A percentile compares a stretch with the other conserved stretches of the same genome.
phyloP scores from a whole-genome alignment of 2,329 filamentous ascomycete species.

The Apiospora rasikravindrae region DNA sequence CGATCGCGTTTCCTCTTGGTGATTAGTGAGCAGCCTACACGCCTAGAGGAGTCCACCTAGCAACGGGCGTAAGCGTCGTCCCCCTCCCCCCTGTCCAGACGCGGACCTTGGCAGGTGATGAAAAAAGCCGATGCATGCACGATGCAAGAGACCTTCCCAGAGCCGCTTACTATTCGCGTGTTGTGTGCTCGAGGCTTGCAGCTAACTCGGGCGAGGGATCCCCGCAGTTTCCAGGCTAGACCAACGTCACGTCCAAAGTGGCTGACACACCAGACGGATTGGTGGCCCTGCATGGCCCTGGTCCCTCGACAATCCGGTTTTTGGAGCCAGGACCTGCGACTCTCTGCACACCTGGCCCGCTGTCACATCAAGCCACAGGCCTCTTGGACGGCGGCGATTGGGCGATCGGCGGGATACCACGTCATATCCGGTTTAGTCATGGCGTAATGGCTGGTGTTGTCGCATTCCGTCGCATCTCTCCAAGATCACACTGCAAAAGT shows the following conservation, averaged over 20 bases:
- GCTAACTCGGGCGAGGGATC: not conserved
- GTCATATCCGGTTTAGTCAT: slow-evolving; percentile 18
- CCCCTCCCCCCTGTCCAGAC: not conserved
- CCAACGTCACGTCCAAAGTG: slow-evolving; percentile 12
- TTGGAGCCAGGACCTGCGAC: slow-evolving; percentile 7
- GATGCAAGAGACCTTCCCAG: not conserved
- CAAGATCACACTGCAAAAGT: not conserved
- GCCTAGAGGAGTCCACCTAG: not conserved
- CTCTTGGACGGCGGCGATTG: not conserved
- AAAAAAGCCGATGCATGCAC: not conserved
- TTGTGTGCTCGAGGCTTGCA: not conserved
- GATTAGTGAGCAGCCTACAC: not conserved
- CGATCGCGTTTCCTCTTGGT: not conserved
- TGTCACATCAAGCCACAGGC: slow-evolving; percentile 18
- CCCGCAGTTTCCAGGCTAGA: not conserved
- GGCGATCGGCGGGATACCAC: slow-evolving; percentile 10
- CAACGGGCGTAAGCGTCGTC: not conserved
- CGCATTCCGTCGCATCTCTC: not conserved
- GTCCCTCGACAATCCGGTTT: slow-evolving; percentile 13
- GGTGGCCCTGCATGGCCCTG: not conserved
- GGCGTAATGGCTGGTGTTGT: slow-evolving; percentile 18
- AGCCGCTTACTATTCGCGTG: not conserved
- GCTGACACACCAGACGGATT: slow-evolving; percentile 12
- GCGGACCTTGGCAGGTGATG: not conserved
- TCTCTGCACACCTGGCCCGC: not conserved